These are phyloP conservation scores for Solanum sejunctum DNA, from an alignment of 257 asterid species.

Conservation along the genomic window DNA sequence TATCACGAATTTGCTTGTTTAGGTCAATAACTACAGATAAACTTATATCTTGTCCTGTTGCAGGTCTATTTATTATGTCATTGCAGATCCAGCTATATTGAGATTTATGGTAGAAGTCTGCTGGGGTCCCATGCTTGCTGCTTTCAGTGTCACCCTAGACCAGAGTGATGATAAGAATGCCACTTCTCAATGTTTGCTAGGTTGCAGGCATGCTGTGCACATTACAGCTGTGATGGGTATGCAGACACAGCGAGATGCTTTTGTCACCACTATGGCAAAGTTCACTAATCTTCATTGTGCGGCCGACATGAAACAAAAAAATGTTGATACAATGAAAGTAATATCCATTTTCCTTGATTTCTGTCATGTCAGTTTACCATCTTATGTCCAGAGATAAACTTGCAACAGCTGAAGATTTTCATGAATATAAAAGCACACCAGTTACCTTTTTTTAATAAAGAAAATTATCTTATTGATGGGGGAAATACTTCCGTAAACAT, in stretches of 20 bases:
- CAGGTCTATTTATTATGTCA: conserved; percentile 72
- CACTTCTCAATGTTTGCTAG: conserved; percentile 85
- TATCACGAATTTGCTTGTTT: not conserved
- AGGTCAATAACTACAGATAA: not conserved
- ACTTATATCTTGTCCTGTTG: conserved; percentile 9
- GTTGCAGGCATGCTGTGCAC: conserved; percentile 91
- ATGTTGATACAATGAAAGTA: conserved; percentile 97
- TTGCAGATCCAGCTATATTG: conserved; percentile 82
- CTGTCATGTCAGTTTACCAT: not conserved
- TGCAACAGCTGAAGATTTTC: not conserved
- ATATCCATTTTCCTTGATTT: conserved; percentile 2
- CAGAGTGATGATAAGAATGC: conserved; percentile 95
- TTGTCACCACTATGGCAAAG: conserved; percentile 95
- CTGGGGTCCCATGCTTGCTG: conserved; percentile 99
- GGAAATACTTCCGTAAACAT: not conserved
- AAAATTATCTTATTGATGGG: not conserved
- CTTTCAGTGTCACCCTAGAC: conserved; percentile 92
- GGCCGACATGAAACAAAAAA: conserved; percentile 98
- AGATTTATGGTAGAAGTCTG: conserved; percentile 97
- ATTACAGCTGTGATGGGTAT: conserved; percentile 88
- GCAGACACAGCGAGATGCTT: conserved; percentile 99
- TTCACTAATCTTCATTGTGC: conserved; percentile 97
- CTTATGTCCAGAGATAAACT: not conserved
- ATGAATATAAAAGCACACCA: not conserved
- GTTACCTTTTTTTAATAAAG: not conserved